Evolutionary conservation across 2,329 filamentous ascomycete genomes (phyloP).

Genomic region (Ophiostoma piceae): DNA sequence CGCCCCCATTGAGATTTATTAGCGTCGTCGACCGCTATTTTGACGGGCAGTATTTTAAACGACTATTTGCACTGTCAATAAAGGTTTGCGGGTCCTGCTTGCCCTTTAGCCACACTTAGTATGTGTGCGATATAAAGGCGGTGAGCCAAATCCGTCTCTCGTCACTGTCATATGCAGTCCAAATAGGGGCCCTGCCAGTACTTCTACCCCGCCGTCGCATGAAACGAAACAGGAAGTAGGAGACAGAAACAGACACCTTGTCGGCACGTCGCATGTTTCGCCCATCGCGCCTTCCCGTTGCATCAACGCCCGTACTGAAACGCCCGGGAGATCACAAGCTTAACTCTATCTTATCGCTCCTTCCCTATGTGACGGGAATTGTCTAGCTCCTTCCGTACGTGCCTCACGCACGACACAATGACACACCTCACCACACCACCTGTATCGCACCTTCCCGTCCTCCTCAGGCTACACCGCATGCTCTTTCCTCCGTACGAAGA

Average conservation of each 20-base stretch:
- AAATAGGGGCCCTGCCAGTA: neutral
- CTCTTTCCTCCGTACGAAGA: neutral
- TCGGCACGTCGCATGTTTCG: neutral
- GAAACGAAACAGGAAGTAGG: too few relatives aligned
- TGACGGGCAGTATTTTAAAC: neutral
- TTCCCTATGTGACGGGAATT: neutral
- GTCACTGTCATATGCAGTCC: neutral
- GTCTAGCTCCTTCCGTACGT: neutral
- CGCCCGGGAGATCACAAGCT: neutral
- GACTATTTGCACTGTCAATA: too few relatives aligned
- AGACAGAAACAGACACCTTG: neutral
- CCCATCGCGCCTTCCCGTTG: neutral
- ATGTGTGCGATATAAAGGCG: neutral
- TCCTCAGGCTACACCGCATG: neutral
- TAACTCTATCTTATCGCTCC: neutral
- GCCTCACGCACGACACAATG: neutral
- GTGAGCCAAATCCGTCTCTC: neutral
- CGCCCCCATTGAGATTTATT: slow-evolving; percentile 17
- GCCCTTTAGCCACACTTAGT: too few relatives aligned
- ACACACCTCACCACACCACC: neutral
- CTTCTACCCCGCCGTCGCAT: neutral
- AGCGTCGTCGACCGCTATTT: slow-evolving; percentile 12
- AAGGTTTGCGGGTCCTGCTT: too few relatives aligned
- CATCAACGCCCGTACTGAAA: neutral
- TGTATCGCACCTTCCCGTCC: neutral